A percentile compares a stretch with the other conserved stretches of the same genome.
phyloP scores from a whole-genome alignment of 306 rosid genomes.

The Mimosa pudica region DNA sequence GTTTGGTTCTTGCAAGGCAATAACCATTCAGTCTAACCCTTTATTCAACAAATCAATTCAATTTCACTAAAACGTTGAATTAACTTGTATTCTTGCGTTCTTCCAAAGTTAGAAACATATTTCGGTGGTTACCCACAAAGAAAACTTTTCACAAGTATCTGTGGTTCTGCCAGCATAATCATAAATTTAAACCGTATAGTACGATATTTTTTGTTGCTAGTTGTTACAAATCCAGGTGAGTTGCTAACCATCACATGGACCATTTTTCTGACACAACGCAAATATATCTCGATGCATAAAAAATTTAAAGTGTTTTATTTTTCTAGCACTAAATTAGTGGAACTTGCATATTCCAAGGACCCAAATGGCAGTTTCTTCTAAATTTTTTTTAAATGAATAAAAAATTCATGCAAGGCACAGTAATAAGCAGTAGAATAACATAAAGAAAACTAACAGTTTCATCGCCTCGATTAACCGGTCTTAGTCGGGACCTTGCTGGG shows the following conservation, averaged over 20 bases:
- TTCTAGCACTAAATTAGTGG: neutral
- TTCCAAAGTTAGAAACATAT: neutral
- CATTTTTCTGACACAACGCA: neutral
- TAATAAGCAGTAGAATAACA: conserved; percentile 24
- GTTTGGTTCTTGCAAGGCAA: neutral
- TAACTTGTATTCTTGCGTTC: neutral
- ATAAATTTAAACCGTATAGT: neutral
- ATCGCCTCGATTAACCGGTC: conserved; percentile 58
- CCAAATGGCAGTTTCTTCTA: neutral
- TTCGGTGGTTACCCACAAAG: neutral
- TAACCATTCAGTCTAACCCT: neutral
- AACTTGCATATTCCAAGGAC: neutral
- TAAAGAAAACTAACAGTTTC: conserved; percentile 66
- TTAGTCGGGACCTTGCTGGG: conserved; percentile 73
- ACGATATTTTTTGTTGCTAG: neutral
- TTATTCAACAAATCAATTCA: neutral
- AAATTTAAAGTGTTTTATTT: neutral
- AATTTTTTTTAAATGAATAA: neutral
- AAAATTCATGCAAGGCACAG: conserved; percentile 5
- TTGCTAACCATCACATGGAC: neutral
- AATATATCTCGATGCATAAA: neutral
- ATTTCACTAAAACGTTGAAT: neutral
- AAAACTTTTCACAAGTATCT: neutral
- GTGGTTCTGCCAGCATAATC: neutral
- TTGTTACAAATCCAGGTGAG: neutral